Evolutionary conservation across 2,329 filamentous ascomycete species (phyloP).

Genomic region (Paraconiothyrium brasiliense): DNA sequence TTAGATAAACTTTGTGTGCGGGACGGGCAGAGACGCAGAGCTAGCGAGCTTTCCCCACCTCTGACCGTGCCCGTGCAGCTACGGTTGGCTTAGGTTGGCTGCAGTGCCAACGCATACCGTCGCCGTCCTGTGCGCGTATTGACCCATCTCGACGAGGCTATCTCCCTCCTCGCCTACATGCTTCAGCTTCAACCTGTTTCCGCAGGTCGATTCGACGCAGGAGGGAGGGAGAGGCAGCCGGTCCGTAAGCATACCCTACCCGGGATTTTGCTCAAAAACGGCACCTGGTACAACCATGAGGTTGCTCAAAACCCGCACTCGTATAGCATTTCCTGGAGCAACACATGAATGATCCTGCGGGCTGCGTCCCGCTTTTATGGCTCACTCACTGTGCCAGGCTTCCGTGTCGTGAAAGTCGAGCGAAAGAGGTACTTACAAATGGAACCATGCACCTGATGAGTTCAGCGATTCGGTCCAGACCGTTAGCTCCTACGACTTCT

Average conservation of each 20-base stretch:
- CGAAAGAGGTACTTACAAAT: slow-evolving; percentile 71
- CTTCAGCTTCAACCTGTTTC: slow-evolving; percentile 3
- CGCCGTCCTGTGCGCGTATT: slow-evolving; percentile 25
- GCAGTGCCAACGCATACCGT: slow-evolving; percentile 46
- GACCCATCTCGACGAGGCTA: slow-evolving; percentile 25
- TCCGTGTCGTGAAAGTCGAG: not conserved
- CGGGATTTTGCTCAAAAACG: not conserved
- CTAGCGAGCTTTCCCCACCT: slow-evolving; percentile 24
- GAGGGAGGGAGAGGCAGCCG: not conserved
- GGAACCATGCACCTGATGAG: slow-evolving; percentile 75
- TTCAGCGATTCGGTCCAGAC: slow-evolving; percentile 71
- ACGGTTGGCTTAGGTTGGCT: slow-evolving; percentile 34
- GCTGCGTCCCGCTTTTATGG: too few relatives aligned
- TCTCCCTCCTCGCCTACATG: not conserved
- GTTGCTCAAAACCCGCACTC: not conserved
- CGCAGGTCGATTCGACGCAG: not conserved
- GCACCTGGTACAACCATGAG: not conserved
- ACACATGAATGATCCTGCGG: too few relatives aligned
- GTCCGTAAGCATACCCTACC: not conserved
- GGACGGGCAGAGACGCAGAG: slow-evolving; percentile 19
- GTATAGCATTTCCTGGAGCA: not conserved
- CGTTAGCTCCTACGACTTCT: slow-evolving; percentile 69
- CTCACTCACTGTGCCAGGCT: not conserved
- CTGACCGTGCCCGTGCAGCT: slow-evolving; percentile 28
- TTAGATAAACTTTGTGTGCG: slow-evolving; percentile 40